These are phyloP conservation scores for Boletus reticuloceps DNA, from an alignment of 768 basidiomycete genomes.

Conservation along the genomic window DNA sequence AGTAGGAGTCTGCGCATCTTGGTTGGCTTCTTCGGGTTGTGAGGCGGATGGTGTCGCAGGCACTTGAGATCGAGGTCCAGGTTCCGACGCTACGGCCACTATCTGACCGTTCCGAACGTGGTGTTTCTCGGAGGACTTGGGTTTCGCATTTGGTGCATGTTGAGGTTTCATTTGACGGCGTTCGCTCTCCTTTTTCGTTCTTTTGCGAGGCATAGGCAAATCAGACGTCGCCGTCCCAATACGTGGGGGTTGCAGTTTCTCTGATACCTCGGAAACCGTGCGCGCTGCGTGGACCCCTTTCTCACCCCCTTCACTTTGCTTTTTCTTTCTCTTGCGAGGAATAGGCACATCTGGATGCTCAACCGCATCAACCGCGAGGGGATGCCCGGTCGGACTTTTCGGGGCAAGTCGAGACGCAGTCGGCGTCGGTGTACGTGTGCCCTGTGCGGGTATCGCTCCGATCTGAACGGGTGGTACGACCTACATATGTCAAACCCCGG, in stretches of 20 bases:
- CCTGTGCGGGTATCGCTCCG: background rate
- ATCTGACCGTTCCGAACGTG: conserved; percentile 17
- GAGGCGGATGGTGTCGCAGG: background rate
- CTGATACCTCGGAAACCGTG: too few relatives aligned
- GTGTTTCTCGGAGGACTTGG: background rate
- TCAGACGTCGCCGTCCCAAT: background rate
- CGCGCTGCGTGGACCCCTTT: too few relatives aligned
- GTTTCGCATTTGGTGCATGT: background rate
- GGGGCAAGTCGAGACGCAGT: background rate
- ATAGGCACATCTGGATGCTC: background rate
- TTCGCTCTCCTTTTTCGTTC: background rate
- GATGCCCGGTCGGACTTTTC: background rate
- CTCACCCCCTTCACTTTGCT: background rate
- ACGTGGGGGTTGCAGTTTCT: too few relatives aligned
- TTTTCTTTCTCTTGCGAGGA: conserved; percentile 5
- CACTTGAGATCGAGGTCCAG: background rate
- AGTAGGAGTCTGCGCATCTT: background rate
- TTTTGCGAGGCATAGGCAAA: background rate
- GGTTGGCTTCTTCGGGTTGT: background rate
- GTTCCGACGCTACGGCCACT: conserved; percentile 1
- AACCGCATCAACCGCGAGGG: background rate
- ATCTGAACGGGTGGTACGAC: background rate
- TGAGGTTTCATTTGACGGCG: background rate
- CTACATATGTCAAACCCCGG: background rate
- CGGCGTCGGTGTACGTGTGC: background rate